These are phyloP conservation scores for Trichosporon faecale DNA, from an alignment of 1,284 basidiomycete species.

Conservation along the genomic window DNA sequence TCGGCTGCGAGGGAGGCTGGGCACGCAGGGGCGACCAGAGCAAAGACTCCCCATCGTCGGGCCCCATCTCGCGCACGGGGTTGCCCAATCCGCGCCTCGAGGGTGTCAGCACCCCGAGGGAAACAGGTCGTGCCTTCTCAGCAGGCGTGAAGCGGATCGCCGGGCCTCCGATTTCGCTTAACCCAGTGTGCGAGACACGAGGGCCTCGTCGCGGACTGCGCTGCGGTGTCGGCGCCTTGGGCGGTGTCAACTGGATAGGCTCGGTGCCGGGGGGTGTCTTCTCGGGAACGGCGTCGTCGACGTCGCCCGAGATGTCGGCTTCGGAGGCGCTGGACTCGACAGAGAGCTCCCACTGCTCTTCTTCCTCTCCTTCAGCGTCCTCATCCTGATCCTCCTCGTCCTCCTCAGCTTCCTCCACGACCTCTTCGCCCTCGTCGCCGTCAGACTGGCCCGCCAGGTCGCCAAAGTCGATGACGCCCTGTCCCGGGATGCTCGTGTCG, in stretches of 20 bases:
- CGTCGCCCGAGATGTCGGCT: not conserved
- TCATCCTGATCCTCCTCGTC: constrained; percentile 17
- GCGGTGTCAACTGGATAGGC: not conserved
- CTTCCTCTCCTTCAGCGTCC: constrained; percentile 4
- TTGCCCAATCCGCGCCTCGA: not conserved
- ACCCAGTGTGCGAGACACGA: constrained; percentile 17
- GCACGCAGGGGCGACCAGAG: not conserved
- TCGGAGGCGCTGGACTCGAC: not conserved
- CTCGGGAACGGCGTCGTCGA: constrained; percentile 15
- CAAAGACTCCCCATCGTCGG: not conserved
- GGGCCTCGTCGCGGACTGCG: constrained; percentile 21
- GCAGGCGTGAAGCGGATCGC: constrained; percentile 18
- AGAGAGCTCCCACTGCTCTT: not conserved
- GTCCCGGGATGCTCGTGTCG: constrained; percentile 40
- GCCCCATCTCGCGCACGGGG: not conserved
- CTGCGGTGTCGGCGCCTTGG: constrained; percentile 7
- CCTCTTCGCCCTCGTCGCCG: constrained; percentile 13
- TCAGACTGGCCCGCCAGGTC: not conserved
- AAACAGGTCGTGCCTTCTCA: not conserved
- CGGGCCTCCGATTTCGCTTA: constrained; percentile 25
- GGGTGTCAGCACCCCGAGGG: not conserved
- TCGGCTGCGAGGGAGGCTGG: not conserved
- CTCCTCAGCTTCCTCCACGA: not conserved
- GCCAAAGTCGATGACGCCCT: constrained; percentile 26
- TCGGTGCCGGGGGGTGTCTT: not conserved